phyloP scores from a whole-genome alignment of 2,329 filamentous ascomycete species.

The Simplicillium sp. region DNA sequence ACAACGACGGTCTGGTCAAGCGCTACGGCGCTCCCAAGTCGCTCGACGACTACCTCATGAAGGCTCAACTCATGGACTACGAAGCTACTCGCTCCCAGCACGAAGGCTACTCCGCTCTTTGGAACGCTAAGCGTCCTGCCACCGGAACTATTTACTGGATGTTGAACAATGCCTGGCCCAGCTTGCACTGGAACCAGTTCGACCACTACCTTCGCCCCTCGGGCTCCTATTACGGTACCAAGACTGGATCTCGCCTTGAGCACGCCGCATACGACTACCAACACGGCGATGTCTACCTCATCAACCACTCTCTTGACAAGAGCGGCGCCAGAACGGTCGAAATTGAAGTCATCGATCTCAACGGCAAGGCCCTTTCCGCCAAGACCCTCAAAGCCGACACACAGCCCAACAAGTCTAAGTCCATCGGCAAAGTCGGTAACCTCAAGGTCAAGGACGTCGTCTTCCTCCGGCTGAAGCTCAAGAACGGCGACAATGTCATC shows the following conservation, averaged over 20 bases:
- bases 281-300: conserved; percentile 34
- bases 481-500: conserved; percentile 22
- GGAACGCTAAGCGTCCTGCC: conserved; percentile 39
- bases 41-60: conserved; percentile 48
- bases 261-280: conserved; percentile 47
- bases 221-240: conserved; percentile 50
- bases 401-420: conserved; percentile 32
- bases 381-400: conserved; percentile 22
- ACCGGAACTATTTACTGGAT: conserved; percentile 60
- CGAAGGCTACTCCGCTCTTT: conserved; percentile 43
- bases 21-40: conserved; percentile 41
- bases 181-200: conserved; percentile 55
- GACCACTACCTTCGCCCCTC: conserved; percentile 52
- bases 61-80: conserved; percentile 54
- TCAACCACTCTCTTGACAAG: conserved; percentile 39
- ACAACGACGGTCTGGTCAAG: conserved; percentile 42
- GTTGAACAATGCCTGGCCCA: conserved; percentile 57
- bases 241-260: conserved; percentile 38
- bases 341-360: conserved; percentile 37
- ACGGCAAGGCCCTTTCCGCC: conserved; percentile 32
- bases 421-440: conserved; percentile 11
- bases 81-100: conserved; percentile 52
- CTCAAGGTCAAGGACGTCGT: conserved; percentile 28
- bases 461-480: conserved; percentile 41
- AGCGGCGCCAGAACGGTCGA: conserved; percentile 30